A percentile compares a stretch with the other conserved stretches of the same genome.
These are phyloP conservation scores for Bruguiera hainesii DNA, from an alignment of 441 rosid genomes.

Conservation along the genomic window DNA sequence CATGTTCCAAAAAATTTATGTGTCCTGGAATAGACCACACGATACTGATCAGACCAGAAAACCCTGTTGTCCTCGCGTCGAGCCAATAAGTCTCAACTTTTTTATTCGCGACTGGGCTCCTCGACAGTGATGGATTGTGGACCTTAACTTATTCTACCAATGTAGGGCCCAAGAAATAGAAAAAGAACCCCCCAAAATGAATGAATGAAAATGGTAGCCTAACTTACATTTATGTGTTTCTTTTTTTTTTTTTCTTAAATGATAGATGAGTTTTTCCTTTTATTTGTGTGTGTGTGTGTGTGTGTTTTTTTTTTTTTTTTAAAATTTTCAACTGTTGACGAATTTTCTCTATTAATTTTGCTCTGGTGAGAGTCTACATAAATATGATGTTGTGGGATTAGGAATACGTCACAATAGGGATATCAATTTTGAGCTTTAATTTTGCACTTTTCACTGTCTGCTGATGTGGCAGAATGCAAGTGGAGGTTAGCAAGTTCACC, in stretches of 20 bases:
- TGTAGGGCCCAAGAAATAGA: neutral
- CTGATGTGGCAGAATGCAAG: constrained; percentile 74
- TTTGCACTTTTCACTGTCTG: constrained; percentile 2
- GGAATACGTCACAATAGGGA: neutral
- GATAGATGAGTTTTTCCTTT: too few species aligned
- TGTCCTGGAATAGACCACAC: constrained; percentile 15
- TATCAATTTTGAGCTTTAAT: neutral
- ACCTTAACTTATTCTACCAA: neutral
- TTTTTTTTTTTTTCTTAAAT: too few species aligned
- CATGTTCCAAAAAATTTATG: neutral
- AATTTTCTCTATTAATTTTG: neutral
- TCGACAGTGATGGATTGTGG: constrained; percentile 32
- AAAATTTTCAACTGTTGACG: too few species aligned
- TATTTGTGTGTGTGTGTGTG: too few species aligned
- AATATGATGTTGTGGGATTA: neutral
- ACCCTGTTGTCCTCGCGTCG: neutral
- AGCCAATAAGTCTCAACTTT: neutral
- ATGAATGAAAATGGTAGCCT: too few species aligned
- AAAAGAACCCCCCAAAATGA: neutral
- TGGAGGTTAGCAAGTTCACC: constrained; percentile 93
- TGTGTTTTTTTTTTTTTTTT: too few species aligned
- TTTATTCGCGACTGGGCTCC: constrained; percentile 1
- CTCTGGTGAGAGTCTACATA: too few species aligned
- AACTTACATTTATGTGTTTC: too few species aligned
- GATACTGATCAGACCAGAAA: neutral